Evolutionary conservation across 805 yeast species (phyloP).

Genomic region (Lachancea fermentati): DNA sequence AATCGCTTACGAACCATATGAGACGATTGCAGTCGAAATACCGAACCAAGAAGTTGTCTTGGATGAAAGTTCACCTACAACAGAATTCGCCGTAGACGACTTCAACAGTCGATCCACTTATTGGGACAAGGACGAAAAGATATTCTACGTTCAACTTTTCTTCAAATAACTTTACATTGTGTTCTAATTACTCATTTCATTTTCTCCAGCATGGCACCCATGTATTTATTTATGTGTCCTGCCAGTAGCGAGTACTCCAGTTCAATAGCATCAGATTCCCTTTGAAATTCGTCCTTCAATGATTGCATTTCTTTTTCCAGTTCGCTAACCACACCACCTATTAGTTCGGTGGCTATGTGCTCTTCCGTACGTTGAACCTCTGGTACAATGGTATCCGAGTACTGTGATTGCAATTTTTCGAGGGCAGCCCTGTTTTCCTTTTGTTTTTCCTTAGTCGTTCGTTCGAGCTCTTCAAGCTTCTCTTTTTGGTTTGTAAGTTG

Average conservation of each 20-base stretch:
- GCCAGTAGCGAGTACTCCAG: conserved; percentile 50
- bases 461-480: conserved; percentile 42
- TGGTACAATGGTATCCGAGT: conserved; percentile 43
- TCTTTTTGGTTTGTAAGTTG: conserved; percentile 48
- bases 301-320: conserved; percentile 28
- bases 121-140: conserved; percentile 68
- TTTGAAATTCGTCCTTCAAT: conserved; percentile 41
- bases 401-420: conserved; percentile 39
- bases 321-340: conserved; percentile 37
- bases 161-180: conserved; percentile 28
- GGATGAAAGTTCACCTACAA: conserved; percentile 20
- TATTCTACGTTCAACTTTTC: conserved; percentile 66
- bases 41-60: conserved; percentile 49
- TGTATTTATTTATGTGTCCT: conserved; percentile 48
- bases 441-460: conserved; percentile 40
- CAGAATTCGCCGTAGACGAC: conserved; percentile 30
- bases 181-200: conserved; percentile 5
- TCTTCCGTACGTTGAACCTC: conserved; percentile 45
- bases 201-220: conserved; percentile 22
- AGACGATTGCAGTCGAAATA: conserved; percentile 68
- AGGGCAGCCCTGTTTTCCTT: conserved; percentile 42
- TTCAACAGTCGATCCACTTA: conserved; percentile 47
- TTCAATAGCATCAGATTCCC: conserved; percentile 48
- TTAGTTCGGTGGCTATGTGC: conserved; percentile 36
- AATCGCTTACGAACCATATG: conserved; percentile 86